Percentiles rank a stretch among this genome's conserved stretches.
Evolutionary conservation across 495 filamentous ascomycete genomes (phyloP).

Genomic region (Friedmanniomyces simplex): DNA sequence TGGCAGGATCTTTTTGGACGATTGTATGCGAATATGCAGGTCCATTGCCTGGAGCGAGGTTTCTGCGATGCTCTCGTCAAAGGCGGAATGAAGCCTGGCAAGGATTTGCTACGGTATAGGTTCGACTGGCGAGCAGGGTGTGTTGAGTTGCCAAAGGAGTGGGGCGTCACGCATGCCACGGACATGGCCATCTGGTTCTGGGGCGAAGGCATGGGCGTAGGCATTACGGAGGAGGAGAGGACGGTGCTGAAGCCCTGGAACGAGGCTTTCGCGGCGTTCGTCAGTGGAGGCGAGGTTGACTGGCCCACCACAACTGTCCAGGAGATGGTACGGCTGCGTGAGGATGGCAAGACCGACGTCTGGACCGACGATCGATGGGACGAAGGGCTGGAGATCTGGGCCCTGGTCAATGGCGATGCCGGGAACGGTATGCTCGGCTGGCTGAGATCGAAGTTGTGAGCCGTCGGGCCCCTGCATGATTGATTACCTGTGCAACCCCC

Average conservation of each 20-base stretch:
- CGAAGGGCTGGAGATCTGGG: slow-evolving; percentile 41
- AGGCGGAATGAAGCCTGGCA: slow-evolving; percentile 19
- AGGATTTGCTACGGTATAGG: slow-evolving; percentile 20
- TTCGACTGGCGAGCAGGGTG: slow-evolving; percentile 28
- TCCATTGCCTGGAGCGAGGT: slow-evolving; percentile 33
- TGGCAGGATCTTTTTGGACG: slow-evolving; percentile 46
- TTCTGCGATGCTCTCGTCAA: slow-evolving; percentile 23
- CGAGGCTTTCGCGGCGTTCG: slow-evolving; percentile 37
- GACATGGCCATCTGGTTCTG: slow-evolving; percentile 50
- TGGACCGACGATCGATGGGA: slow-evolving; percentile 39
- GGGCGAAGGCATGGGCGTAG: slow-evolving; percentile 42
- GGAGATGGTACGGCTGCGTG: slow-evolving; percentile 35
- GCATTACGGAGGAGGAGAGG: slow-evolving; percentile 36
- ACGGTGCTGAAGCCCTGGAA: slow-evolving; percentile 32
- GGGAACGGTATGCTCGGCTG: background rate
- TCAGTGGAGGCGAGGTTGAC: slow-evolving; percentile 35
- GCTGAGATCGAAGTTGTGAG: slow-evolving; percentile 16
- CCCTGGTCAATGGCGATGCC: slow-evolving; percentile 22
- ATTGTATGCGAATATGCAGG: slow-evolving; percentile 49
- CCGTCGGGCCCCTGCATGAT: slow-evolving; percentile 4
- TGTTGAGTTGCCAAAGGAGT: slow-evolving; percentile 38
- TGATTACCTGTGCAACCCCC: background rate
- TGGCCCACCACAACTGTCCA: slow-evolving; percentile 34
- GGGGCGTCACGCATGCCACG: slow-evolving; percentile 48
- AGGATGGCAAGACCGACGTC: slow-evolving; percentile 38